Conservation (phyloP, 1,284 basidiomycete species). For the Trichosporon inkin region DNA sequence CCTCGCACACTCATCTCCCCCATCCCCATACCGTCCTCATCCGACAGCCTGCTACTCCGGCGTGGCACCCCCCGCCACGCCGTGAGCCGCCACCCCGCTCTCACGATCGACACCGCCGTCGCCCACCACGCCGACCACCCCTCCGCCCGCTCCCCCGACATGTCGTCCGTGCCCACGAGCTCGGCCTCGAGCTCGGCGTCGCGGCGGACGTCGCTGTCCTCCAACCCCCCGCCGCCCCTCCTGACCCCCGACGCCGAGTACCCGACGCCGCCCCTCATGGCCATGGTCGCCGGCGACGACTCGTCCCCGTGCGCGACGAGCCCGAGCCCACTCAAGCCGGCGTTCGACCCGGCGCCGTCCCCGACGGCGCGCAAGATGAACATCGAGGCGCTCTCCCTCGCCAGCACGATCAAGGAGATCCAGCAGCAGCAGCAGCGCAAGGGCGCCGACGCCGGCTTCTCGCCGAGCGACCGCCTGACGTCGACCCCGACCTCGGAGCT, state of each 20-base stretch:
- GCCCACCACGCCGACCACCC: background rate
- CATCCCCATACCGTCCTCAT: conserved; percentile 1
- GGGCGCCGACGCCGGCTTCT: background rate
- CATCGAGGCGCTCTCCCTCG: background rate
- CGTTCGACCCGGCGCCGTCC: background rate
- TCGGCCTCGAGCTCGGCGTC: background rate
- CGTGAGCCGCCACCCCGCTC: background rate
- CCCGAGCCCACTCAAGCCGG: conserved; percentile 1
- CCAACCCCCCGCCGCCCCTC: background rate
- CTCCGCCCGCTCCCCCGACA: background rate
- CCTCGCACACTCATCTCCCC: no score
- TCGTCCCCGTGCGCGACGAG: background rate
- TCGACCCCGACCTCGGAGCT: conserved; percentile 36
- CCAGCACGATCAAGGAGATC: conserved; percentile 4
- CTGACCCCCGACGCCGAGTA: background rate
- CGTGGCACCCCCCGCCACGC: conserved; percentile 3
- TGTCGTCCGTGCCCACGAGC: background rate
- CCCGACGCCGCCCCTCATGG: background rate
- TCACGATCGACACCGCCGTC: background rate
- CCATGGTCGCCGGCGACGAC: background rate
- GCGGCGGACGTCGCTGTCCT: conserved; percentile 5
- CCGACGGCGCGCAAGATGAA: background rate
- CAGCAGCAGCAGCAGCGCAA: background rate
- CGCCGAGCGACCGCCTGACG: background rate
- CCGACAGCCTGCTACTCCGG: background rate